phyloP scores from a whole-genome alignment of 2,329 filamentous ascomycete genomes.

The Emergomyces pasteurianus region DNA sequence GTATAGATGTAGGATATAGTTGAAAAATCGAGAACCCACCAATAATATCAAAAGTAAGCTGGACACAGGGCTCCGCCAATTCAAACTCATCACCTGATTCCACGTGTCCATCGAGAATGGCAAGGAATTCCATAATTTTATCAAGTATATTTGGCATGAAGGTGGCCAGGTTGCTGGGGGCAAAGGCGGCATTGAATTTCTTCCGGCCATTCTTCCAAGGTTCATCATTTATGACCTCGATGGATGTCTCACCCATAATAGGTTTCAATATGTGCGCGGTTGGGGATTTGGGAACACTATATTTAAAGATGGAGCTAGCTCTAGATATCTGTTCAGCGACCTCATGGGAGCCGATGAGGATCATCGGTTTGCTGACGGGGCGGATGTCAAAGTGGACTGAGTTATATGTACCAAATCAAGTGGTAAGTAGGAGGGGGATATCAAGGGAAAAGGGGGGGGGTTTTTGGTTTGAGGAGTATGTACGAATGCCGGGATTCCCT shows the following conservation, averaged over 20 bases:
- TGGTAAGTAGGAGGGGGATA: not conserved
- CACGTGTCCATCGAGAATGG: not conserved
- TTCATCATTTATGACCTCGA: not conserved
- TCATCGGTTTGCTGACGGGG: not conserved
- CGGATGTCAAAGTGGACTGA: not conserved
- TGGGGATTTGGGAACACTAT: not conserved
- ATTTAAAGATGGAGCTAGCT: not conserved
- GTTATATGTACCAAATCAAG: not conserved
- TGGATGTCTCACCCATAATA: slow-evolving; percentile 18
- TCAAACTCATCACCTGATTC: not conserved
- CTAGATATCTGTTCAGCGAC: not conserved
- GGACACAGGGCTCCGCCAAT: not conserved
- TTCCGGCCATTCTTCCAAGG: not conserved
- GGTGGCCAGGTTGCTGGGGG: not conserved
- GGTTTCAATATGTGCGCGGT: slow-evolving; percentile 23
- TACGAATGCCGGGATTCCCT: not conserved
- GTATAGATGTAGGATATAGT: too few species aligned
- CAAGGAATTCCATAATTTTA: not conserved
- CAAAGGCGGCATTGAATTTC: not conserved
- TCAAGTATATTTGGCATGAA: not conserved
- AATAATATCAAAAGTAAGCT: not conserved
- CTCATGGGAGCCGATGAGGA: not conserved
- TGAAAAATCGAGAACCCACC: not conserved
- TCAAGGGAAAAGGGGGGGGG: not conserved
- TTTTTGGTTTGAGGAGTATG: not conserved